Evolutionary conservation across 805 yeast genomes (phyloP).

Genomic region (Kodamaea kaohsiungensis): DNA sequence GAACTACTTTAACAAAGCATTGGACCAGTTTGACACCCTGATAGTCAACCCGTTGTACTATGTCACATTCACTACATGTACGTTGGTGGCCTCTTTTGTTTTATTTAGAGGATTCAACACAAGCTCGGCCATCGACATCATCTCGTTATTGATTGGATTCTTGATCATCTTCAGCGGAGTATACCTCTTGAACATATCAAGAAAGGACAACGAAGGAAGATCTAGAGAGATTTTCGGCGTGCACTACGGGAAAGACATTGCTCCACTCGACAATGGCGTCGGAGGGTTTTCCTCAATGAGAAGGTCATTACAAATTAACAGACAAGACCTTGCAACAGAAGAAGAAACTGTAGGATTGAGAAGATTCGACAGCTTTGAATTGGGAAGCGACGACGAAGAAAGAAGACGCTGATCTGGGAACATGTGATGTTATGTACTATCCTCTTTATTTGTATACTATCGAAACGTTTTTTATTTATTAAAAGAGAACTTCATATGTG

Average conservation of each 20-base stretch:
- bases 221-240: slow-evolving; percentile 59
- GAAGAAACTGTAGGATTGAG: slow-evolving; percentile 56
- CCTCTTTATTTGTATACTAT: background rate
- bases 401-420: background rate
- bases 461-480: background rate
- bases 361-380: slow-evolving; percentile 62
- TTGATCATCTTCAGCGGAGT: slow-evolving; percentile 87
- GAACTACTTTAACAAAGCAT: slow-evolving; percentile 91
- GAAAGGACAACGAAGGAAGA: slow-evolving; percentile 58
- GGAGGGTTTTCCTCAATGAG: slow-evolving; percentile 72
- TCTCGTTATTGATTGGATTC: slow-evolving; percentile 82
- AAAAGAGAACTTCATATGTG: background rate
- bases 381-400: slow-evolving; percentile 43
- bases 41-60: slow-evolving; percentile 90
- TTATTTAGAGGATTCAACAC: slow-evolving; percentile 87
- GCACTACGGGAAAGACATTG: slow-evolving; percentile 51
- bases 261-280: slow-evolving; percentile 80
- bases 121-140: slow-evolving; percentile 72
- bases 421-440: background rate
- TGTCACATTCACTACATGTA: slow-evolving; percentile 88
- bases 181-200: slow-evolving; percentile 73
- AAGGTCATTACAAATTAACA: slow-evolving; percentile 68
- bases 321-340: slow-evolving; percentile 37
- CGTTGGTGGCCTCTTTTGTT: slow-evolving; percentile 82
- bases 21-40: slow-evolving; percentile 90